Percentiles rank a stretch among this genome's conserved stretches.
phyloP scores from a whole-genome alignment of 31 red algal genomes.

The Odonthalia washingtoniensis region DNA sequence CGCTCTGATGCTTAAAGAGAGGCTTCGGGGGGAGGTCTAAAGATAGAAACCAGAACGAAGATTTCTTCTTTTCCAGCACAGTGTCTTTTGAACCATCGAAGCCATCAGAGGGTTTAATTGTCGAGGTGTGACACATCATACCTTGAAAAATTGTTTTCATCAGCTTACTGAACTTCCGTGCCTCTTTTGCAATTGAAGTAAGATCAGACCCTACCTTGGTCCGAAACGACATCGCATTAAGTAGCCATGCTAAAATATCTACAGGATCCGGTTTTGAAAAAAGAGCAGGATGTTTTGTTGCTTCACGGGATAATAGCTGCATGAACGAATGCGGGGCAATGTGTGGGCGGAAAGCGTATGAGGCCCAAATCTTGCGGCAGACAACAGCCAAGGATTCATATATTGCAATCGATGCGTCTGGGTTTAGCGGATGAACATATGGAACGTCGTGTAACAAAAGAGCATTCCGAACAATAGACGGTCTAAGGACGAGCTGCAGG shows the following conservation, averaged over 20 bases:
- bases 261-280: constrained; percentile 66
- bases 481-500: constrained; percentile 70
- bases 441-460: constrained; percentile 40
- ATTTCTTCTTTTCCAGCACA: constrained; percentile 24
- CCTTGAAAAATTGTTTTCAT: constrained; percentile 27
- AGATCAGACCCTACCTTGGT: background rate
- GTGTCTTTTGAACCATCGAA: background rate
- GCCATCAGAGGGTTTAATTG: background rate
- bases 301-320: constrained; percentile 49
- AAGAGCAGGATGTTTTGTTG: constrained; percentile 12
- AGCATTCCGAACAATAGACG: constrained; percentile 53
- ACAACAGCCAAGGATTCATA: constrained; percentile 48
- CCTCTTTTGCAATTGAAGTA: background rate
- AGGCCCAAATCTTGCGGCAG: constrained; percentile 68
- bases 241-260: constrained; percentile 76
- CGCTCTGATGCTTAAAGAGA: constrained; percentile 84
- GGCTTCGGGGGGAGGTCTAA: constrained; percentile 84
- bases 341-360: constrained; percentile 66
- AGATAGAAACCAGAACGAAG: constrained; percentile 79
- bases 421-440: background rate
- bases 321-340: constrained; percentile 81
- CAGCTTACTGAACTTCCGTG: background rate
- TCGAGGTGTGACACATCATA: background rate
- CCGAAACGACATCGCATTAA: constrained; percentile 38
- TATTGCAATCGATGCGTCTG: background rate